These are phyloP conservation scores for Tetrapisispora fleetii DNA, from an alignment of 805 yeast genomes.

Conservation along the genomic window DNA sequence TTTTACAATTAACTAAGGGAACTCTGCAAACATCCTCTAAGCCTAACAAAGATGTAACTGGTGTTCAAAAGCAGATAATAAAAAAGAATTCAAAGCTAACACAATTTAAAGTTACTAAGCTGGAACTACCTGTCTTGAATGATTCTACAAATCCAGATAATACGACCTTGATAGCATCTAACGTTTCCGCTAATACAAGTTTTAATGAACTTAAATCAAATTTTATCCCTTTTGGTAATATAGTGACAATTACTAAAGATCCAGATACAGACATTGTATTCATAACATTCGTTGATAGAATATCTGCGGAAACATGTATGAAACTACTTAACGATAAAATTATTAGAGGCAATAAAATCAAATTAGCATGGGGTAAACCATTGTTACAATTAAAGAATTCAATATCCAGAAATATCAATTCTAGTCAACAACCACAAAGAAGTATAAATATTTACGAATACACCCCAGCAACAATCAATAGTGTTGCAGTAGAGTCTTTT, in stretches of 20 bases:
- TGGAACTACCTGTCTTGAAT: slow-evolving; percentile 44
- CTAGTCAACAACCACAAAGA: not conserved
- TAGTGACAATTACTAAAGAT: slow-evolving; percentile 71
- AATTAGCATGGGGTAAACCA: slow-evolving; percentile 84
- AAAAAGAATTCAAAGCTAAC: not conserved
- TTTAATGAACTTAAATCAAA: slow-evolving; percentile 51
- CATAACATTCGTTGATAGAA: slow-evolving; percentile 68
- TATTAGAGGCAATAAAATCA: slow-evolving; percentile 70
- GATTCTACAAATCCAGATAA: slow-evolving; percentile 74
- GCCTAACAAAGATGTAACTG: not conserved
- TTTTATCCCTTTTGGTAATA: slow-evolving; percentile 62
- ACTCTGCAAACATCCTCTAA: not conserved
- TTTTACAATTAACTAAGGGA: not conserved
- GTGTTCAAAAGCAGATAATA: not conserved
- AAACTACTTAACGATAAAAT: slow-evolving; percentile 84
- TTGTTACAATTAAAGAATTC: slow-evolving; percentile 10
- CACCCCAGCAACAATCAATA: not conserved
- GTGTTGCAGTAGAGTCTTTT: not conserved
- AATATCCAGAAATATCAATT: not conserved
- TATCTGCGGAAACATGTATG: slow-evolving; percentile 79
- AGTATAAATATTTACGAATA: not conserved
- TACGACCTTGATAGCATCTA: slow-evolving; percentile 65
- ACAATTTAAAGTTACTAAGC: slow-evolving; percentile 27
- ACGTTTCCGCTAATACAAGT: slow-evolving; percentile 47
- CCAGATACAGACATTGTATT: slow-evolving; percentile 74